Base-by-base conservation (phyloP, 257 asterid species). In the Jacaranda copaia region DNA sequence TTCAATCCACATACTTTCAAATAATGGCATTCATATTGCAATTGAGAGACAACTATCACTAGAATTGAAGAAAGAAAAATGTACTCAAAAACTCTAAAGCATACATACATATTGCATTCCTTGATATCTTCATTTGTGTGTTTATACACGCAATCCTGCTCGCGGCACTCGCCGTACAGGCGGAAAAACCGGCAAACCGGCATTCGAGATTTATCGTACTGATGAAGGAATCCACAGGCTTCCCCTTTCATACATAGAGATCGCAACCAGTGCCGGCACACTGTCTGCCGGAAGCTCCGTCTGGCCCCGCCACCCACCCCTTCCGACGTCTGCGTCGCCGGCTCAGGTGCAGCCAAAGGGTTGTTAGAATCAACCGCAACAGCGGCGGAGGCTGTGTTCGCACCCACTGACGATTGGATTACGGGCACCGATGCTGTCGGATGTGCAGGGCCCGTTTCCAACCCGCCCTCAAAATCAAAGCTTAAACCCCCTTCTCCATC, bases 231-330 rank as follows among this genome's bases (percentile, higher is more conserved):
- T 13, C 97, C 98, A 42, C 98, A 93, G 14, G 95, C 93, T 32
- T 93, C 98, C 5, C 98, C 98, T 75, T 91, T 91, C 97, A 91
- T 93, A 60, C 98, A 91, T 73, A 93, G 84, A 6, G 95, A 90
- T 75, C 96, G 87, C 70, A 93, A 82, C 97, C 95, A 93, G 83
- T 93, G 98, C 61, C 98, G 88, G 83, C 97, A 93, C 43, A 93
- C 97, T 12, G 98, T 93, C 88, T 93, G 96, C 62, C 98, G 79
- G 83, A 88, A 93, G 84, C 93, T 90, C 71, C 96, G 81, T 61
- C 89, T 74, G 5, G 68, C 82, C 8, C 70, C 85, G 32, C 87
- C 59, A 46, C 80, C 78, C 32, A n/a, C 25, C 13, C 77, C 80
- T 46, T 49, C 82, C 48, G 83, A 3, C 48, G 72, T 66, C 68